Percentiles rank a stretch among this genome's conserved stretches.
Conservation (phyloP, 495 filamentous ascomycete species). For the Penicillium tannophilum region DNA sequence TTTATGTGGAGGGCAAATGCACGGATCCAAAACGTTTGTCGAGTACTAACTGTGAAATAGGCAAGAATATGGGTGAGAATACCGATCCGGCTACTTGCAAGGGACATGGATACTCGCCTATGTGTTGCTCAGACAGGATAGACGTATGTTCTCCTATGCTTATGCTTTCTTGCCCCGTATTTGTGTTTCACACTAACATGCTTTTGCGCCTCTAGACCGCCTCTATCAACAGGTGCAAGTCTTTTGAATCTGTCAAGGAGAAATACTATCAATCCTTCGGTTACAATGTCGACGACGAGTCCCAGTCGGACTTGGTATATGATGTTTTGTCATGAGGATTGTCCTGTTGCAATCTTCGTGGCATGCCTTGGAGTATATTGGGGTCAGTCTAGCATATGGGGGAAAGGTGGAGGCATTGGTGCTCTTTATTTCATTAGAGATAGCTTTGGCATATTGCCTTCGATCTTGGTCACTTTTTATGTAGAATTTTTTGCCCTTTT, state of each 20-base stretch:
- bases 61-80: conserved; percentile 23
- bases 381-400: not conserved
- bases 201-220: not conserved
- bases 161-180: not conserved
- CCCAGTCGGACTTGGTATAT: conserved; percentile 22
- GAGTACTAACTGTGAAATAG: conserved; percentile 4
- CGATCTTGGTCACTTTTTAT: conserved; percentile 16
- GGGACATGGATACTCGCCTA: conserved; percentile 21
- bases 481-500: conserved; percentile 11
- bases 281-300: conserved; percentile 11
- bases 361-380: not conserved
- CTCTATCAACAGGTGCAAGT: conserved; percentile 23
- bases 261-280: conserved; percentile 23
- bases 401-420: not conserved
- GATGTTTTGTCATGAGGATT: conserved; percentile 21
- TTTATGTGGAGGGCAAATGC: not conserved
- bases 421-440: conserved; percentile 15
- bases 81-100: conserved; percentile 25
- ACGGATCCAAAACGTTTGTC: too few relatives aligned
- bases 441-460: conserved; percentile 15
- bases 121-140: conserved; percentile 33
- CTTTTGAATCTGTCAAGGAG: conserved; percentile 29
- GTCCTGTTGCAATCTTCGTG: not conserved
- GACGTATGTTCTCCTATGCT: conserved; percentile 16
- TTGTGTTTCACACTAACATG: not conserved